A percentile compares a stretch with the other conserved stretches of the same genome.
Evolutionary conservation across 371 early-diverging fungal species (phyloP).

Genomic region (Amoeboaphelidium protococcarum): DNA sequence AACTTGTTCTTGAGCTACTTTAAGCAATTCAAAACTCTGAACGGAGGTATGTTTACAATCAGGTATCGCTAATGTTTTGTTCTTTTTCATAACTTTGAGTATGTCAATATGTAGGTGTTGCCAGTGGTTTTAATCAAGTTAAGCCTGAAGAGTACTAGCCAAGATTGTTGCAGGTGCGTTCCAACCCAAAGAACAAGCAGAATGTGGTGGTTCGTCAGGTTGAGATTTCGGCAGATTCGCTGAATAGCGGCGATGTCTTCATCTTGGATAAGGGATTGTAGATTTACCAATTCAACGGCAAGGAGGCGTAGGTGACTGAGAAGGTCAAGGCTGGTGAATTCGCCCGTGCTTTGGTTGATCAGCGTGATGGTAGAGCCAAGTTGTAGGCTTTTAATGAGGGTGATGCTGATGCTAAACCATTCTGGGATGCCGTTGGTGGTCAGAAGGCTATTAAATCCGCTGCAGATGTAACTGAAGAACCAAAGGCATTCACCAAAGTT

Average conservation of each 20-base stretch:
- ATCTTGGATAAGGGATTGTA: constrained; percentile 36
- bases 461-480: constrained; percentile 13
- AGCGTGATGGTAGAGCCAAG: constrained; percentile 28
- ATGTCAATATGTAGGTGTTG: constrained; percentile 58
- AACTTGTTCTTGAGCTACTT: constrained; percentile 35
- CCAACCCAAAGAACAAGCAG: no score
- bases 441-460: constrained; percentile 22
- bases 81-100: no score
- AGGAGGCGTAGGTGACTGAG: constrained; percentile 29
- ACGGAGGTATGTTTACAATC: no score
- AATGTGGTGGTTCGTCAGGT: constrained; percentile 44
- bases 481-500: constrained; percentile 9
- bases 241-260: constrained; percentile 49
- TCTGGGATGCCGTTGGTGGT: constrained; percentile 38
- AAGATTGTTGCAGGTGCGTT: constrained; percentile 33
- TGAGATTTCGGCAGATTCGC: constrained; percentile 15
- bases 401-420: constrained; percentile 26
- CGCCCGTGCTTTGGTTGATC: constrained; percentile 25
- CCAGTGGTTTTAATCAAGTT: constrained; percentile 45
- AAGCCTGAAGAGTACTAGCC: constrained; percentile 20
- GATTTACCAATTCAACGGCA: constrained; percentile 49
- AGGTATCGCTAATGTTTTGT: no score
- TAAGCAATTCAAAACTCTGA: constrained; percentile 16
- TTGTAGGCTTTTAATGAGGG: constrained; percentile 33
- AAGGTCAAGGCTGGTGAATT: constrained; percentile 42